Conservation (phyloP, 495 filamentous ascomycete species). For the Pyrenula massariospora region DNA sequence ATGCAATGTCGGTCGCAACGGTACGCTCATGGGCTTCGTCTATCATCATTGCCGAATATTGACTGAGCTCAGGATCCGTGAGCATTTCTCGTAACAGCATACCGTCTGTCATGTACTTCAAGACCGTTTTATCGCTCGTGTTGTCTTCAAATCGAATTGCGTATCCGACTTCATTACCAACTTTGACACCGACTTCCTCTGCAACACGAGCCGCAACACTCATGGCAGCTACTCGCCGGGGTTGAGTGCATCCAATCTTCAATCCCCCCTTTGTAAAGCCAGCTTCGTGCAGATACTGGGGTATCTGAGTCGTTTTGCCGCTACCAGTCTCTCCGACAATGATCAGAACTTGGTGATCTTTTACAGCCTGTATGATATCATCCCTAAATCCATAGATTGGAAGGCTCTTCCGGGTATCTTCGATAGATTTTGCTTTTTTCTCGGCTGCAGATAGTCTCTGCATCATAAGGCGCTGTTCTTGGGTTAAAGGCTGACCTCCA, state of each 20-base stretch:
- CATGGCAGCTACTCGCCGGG: slow-evolving; percentile 94
- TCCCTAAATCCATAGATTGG: slow-evolving; percentile 82
- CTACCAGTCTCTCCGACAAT: slow-evolving; percentile 84
- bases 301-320: slow-evolving; percentile 83
- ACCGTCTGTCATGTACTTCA: slow-evolving; percentile 98
- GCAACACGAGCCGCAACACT: slow-evolving; percentile 89
- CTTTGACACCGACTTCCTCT: slow-evolving; percentile 83
- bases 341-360: slow-evolving; percentile 70
- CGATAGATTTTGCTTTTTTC: slow-evolving; percentile 70
- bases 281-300: slow-evolving; percentile 75
- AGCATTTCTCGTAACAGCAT: slow-evolving; percentile 90
- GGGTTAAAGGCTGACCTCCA: slow-evolving; percentile 52
- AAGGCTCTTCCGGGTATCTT: slow-evolving; percentile 81
- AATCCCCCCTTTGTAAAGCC: slow-evolving; percentile 72
- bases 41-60: slow-evolving; percentile 89
- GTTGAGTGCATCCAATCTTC: slow-evolving; percentile 53
- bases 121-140: slow-evolving; percentile 81
- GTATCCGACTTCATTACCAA: slow-evolving; percentile 92
- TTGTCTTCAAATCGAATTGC: slow-evolving; percentile 92
- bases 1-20: slow-evolving; percentile 80
- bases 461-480: slow-evolving; percentile 67
- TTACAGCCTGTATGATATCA: slow-evolving; percentile 62
- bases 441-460: slow-evolving; percentile 79
- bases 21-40: slow-evolving; percentile 96
- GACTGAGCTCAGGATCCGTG: slow-evolving; percentile 73